Conservation (phyloP, 2,329 filamentous ascomycete genomes). For the Alternaria consortialis region DNA sequence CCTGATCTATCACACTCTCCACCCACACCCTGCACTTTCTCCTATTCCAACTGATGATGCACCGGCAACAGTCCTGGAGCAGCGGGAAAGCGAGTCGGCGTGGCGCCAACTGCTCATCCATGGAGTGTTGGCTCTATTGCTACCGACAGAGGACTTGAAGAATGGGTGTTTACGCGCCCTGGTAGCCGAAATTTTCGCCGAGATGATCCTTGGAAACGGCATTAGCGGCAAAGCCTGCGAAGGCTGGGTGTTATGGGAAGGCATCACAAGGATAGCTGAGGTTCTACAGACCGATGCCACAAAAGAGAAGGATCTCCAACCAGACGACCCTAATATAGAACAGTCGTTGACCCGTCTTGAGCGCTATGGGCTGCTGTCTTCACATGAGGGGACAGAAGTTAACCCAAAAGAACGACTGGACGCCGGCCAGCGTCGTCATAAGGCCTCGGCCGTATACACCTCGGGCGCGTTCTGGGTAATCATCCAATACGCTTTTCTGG, state of each 20-base stretch:
- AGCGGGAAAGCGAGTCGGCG: conserved; percentile 78
- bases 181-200: conserved; percentile 86
- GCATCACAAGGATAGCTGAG: conserved; percentile 74
- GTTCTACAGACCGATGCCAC: conserved; percentile 51
- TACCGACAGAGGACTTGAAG: conserved; percentile 91
- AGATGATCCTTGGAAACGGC: conserved; percentile 85
- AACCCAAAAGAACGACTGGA: conserved; percentile 27
- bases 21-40: conserved; percentile 80
- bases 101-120: conserved; percentile 92
- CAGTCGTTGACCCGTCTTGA: conserved; percentile 59
- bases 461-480: conserved; percentile 62
- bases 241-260: conserved; percentile 88
- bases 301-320: conserved; percentile 39
- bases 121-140: conserved; percentile 79
- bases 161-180: conserved; percentile 85
- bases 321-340: conserved; percentile 39
- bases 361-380: conserved; percentile 64
- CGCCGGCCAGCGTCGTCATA: conserved; percentile 28
- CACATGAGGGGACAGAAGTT: conserved; percentile 40
- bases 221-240: conserved; percentile 83
- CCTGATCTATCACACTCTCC: conserved; percentile 82
- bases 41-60: conserved; percentile 72
- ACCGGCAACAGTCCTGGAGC: conserved; percentile 63
- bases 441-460: conserved; percentile 28
- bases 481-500: conserved; percentile 60